These are phyloP conservation scores for Candida palmyrensis DNA, from an alignment of 805 yeast genomes.

Conservation along the genomic window DNA sequence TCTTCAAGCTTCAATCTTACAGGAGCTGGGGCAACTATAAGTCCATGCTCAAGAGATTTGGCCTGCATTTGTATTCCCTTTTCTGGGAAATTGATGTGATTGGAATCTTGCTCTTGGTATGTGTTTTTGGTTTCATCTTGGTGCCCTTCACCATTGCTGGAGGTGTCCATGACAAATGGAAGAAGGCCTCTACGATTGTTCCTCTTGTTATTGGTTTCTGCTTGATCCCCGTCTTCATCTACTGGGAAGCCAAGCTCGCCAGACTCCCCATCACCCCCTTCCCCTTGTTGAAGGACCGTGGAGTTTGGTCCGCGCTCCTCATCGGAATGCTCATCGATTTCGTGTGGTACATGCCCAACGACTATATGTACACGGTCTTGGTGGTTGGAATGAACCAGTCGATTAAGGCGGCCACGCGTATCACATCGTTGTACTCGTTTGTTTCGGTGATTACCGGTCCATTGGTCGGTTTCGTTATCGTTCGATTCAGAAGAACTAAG, in stretches of 20 bases:
- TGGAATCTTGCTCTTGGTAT: slow-evolving; percentile 54
- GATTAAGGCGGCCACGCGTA: slow-evolving; percentile 60
- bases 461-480: slow-evolving; percentile 47
- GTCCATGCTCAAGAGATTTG: not conserved
- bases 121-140: slow-evolving; percentile 57
- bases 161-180: slow-evolving; percentile 53
- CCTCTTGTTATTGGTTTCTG: slow-evolving; percentile 66
- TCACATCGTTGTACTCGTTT: slow-evolving; percentile 57
- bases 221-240: slow-evolving; percentile 51
- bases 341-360: slow-evolving; percentile 65
- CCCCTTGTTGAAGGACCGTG: slow-evolving; percentile 57
- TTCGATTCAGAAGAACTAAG: slow-evolving; percentile 51
- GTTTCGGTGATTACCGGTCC: slow-evolving; percentile 60
- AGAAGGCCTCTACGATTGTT: slow-evolving; percentile 54
- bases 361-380: slow-evolving; percentile 62
- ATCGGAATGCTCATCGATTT: slow-evolving; percentile 57
- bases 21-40: slow-evolving; percentile 73
- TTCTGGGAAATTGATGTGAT: slow-evolving; percentile 65
- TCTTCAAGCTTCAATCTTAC: slow-evolving; percentile 40
- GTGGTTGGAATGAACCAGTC: slow-evolving; percentile 59
- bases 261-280: slow-evolving; percentile 61
- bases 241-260: slow-evolving; percentile 56
- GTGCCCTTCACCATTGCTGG: slow-evolving; percentile 78
- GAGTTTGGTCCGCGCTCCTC: slow-evolving; percentile 66
- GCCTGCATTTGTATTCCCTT: slow-evolving; percentile 22